phyloP scores from a whole-genome alignment of 345 rosid species.

The Trapa bicornis region DNA sequence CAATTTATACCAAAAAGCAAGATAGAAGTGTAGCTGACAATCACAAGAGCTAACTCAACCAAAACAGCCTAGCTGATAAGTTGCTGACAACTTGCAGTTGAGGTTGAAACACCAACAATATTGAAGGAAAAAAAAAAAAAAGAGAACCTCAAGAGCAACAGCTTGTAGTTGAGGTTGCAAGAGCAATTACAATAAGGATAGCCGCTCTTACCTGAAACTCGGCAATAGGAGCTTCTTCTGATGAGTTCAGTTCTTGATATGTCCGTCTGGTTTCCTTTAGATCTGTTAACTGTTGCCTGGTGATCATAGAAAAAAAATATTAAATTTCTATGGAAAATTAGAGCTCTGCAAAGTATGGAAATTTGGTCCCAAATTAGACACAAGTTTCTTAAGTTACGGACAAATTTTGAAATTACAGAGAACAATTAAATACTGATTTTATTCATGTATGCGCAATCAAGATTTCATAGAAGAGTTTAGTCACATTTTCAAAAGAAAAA shows the following conservation, averaged over 20 bases:
- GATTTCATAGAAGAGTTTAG: neutral
- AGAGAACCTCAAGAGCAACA: neutral
- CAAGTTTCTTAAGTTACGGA: neutral
- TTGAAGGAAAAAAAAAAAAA: too few species aligned
- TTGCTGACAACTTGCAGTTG: too few species aligned
- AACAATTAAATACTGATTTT: neutral
- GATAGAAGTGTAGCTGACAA: too few species aligned
- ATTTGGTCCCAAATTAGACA: neutral
- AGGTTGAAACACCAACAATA: too few species aligned
- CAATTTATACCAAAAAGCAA: neutral
- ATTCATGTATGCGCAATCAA: neutral
- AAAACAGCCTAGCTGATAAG: too few species aligned
- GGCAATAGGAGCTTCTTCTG: constrained; percentile 77
- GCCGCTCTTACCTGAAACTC: constrained; percentile 50
- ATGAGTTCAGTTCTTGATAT: constrained; percentile 75
- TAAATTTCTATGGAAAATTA: neutral
- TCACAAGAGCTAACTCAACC: neutral
- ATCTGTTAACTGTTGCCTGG: constrained; percentile 79
- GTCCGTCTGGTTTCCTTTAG: constrained; percentile 79
- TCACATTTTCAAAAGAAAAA: too few species aligned
- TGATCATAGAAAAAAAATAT: neutral
- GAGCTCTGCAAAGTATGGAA: neutral
- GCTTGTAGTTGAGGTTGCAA: neutral
- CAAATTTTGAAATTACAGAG: neutral
- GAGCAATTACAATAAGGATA: neutral